Evolutionary conservation across 2,329 filamentous ascomycete genomes (phyloP).

Genomic region (Colletotrichum lentis): DNA sequence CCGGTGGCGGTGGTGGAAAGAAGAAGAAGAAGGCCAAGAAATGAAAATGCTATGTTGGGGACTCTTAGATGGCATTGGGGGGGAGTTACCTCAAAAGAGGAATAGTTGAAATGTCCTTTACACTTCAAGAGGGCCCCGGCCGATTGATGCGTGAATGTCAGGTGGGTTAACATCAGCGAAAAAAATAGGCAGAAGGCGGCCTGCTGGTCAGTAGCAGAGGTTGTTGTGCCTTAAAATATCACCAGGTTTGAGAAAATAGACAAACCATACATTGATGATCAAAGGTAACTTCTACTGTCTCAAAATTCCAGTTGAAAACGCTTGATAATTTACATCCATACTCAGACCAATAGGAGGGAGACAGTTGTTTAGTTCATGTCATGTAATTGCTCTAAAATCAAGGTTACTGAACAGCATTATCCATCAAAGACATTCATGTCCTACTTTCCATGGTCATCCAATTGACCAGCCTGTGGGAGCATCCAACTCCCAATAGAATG

Average conservation of each 20-base stretch:
- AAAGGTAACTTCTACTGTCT: too few relatives aligned
- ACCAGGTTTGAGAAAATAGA: not conserved
- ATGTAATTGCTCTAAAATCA: constrained; percentile 29
- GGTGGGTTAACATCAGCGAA: not conserved
- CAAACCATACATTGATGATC: not conserved
- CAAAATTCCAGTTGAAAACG: not conserved
- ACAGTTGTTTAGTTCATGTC: not conserved
- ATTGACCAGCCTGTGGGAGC: constrained; percentile 29
- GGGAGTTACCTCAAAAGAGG: too few relatives aligned
- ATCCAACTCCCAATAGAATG: constrained; percentile 30
- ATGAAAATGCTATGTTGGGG: constrained; percentile 49
- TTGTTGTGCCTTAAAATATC: not conserved
- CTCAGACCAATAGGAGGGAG: not conserved
- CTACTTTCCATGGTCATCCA: constrained; percentile 36
- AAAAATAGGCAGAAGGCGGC: not conserved
- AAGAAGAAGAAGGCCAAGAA: constrained; percentile 79
- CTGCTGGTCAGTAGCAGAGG: not conserved
- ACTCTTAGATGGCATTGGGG: not conserved
- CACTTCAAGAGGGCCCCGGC: not conserved
- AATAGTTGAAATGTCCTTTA: not conserved
- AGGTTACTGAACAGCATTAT: constrained; percentile 30
- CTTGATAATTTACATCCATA: not conserved
- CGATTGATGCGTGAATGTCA: not conserved
- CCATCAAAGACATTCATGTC: constrained; percentile 36
- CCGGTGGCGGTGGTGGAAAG: constrained; percentile 57